A percentile compares a stretch with the other conserved stretches of the same genome.
These are phyloP conservation scores for Phytophthora cajani DNA, from an alignment of 352 stramenopile species.

Conservation along the genomic window DNA sequence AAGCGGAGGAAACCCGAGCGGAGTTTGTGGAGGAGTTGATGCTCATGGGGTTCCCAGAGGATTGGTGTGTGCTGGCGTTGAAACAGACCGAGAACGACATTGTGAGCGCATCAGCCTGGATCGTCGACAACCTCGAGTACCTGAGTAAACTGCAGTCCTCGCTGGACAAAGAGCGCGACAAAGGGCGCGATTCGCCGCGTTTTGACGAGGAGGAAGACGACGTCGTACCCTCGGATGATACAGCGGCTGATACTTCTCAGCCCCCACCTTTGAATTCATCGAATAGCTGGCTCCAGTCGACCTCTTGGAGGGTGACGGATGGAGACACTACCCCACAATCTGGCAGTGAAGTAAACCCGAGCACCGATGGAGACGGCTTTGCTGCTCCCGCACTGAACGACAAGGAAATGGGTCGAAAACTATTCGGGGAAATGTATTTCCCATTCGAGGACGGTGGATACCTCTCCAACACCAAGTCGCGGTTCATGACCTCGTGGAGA, in stretches of 20 bases:
- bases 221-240: conserved; percentile 16
- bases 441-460: conserved; percentile 84
- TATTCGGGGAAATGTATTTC: conserved; percentile 90
- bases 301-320: conserved; percentile 12
- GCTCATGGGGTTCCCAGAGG: conserved; percentile 93
- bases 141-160: conserved; percentile 82
- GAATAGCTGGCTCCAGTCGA: conserved; percentile 19
- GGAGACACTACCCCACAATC: background rate
- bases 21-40: conserved; percentile 93
- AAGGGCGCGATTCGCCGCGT: conserved; percentile 38
- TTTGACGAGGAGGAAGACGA: conserved; percentile 82
- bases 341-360: background rate
- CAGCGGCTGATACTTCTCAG: background rate
- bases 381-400: conserved; percentile 52
- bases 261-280: conserved; percentile 9
- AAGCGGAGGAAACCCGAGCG: conserved; percentile 61
- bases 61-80: conserved; percentile 91
- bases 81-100: conserved; percentile 94
- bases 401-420: conserved; percentile 83
- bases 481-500: conserved; percentile 45
- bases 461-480: conserved; percentile 53
- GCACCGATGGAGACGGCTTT: background rate
- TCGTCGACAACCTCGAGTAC: conserved; percentile 94
- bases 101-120: conserved; percentile 91
- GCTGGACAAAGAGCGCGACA: conserved; percentile 73